A percentile compares a stretch with the other conserved stretches of the same genome.
These are phyloP conservation scores for Oryza brachyantha DNA, from an alignment of 176 grass and related monocot species.

Conservation along the genomic window DNA sequence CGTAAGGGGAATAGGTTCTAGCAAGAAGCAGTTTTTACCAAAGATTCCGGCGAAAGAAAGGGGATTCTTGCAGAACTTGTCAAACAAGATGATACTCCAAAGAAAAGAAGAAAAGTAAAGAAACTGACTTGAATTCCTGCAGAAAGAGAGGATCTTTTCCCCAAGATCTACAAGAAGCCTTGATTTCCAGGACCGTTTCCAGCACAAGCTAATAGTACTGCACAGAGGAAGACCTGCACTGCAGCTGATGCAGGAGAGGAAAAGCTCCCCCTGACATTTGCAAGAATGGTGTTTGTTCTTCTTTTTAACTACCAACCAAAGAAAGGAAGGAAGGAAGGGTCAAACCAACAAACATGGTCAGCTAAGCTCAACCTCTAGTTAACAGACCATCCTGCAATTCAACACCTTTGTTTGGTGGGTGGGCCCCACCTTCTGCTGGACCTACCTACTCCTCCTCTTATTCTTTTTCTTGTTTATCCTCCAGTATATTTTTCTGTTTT, in stretches of 20 bases:
- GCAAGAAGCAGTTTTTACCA: not conserved
- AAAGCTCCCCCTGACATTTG: not conserved
- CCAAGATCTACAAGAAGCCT: not conserved
- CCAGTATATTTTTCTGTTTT: not conserved
- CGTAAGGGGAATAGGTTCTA: not conserved
- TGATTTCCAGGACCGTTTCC: not conserved
- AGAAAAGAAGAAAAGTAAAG: not conserved
- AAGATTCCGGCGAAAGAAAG: not conserved
- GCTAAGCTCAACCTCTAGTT: not conserved
- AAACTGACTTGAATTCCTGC: conserved; percentile 9
- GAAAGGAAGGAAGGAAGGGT: not conserved
- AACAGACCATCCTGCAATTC: not conserved
- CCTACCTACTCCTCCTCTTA: not conserved
- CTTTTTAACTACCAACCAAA: not conserved
- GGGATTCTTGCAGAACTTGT: not conserved
- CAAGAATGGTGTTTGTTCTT: not conserved
- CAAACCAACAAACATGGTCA: not conserved
- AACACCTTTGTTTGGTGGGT: conserved; percentile 9
- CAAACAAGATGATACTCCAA: not conserved
- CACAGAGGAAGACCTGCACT: no score
- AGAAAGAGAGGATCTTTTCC: not conserved
- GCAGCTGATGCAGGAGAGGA: not conserved
- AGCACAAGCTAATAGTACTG: not conserved
- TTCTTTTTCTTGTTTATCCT: not conserved
- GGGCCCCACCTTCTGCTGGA: not conserved